Base-by-base conservation (phyloP, 2,329 filamentous ascomycete genomes). In the Colletotrichum chlorophyti region DNA sequence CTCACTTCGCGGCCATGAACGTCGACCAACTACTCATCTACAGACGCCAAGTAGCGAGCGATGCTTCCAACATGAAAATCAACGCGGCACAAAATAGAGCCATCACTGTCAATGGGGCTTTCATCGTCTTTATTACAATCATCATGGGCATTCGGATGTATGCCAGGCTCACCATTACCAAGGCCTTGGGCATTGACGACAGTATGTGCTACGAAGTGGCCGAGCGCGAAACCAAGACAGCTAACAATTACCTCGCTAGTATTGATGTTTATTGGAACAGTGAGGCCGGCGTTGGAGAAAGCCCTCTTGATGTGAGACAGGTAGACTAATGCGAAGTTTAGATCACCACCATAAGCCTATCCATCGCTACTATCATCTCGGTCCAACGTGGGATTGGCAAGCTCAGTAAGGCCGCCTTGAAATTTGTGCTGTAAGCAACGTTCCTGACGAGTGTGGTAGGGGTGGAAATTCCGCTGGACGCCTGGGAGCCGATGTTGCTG, bases 161-260 rank as follows among this genome's bases (percentile, higher is more conserved):
- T 17, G 15, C 51, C 11, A 53, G 51, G n/a, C 34, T 53, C n/a
- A 14, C 31, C n/a, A 47, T 53, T 12, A 53, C 51, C 6, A 53
- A 47, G 12, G 32, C 41, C 4, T 9, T 53, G 4, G 51, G 51
- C 3, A 10, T 23, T 12, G 51, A 47, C 19, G 51, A 53, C 9
- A 19, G 41, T 53, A 47, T 23, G 31, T 47, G 6, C 10, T 31
- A 5, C 3, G 19, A 24, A 19, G 24, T 24, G 2, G 14, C 0
- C 38, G 3, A 23, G 19, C 24, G 5, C 17, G 17, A 7, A 37
- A 2, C 17, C 37, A 23, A 23, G 14, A 29, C 15, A 10, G n/a
- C 35, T 26, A 5, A 47, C 9, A 17, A 26, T 31, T 7, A 24
- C 9, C 5, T 10, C 12, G 4, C 4, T 11, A 53, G 51, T 53